A percentile compares a stretch with the other conserved stretches of the same genome.
These are phyloP conservation scores for Nectriaceae sp. DNA, from an alignment of 2,329 filamentous ascomycete species.

Conservation along the genomic window DNA sequence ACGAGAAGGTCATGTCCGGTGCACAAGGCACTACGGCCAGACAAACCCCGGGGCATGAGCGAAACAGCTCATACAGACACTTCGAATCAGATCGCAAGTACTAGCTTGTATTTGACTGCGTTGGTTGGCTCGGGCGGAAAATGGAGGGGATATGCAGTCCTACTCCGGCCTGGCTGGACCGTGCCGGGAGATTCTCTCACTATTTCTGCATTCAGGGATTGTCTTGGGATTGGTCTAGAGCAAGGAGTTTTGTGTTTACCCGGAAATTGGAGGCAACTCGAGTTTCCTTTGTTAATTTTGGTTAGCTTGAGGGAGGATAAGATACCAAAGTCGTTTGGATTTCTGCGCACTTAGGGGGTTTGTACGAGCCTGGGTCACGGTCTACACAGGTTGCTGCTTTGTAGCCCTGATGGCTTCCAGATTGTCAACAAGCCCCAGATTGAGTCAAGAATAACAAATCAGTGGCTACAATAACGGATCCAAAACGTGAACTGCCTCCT, in stretches of 20 bases:
- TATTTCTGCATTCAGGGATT: constrained; percentile 23
- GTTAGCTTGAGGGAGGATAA: constrained; percentile 4
- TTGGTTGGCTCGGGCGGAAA: constrained; percentile 13
- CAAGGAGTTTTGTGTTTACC: constrained; percentile 13
- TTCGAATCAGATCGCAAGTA: constrained; percentile 24
- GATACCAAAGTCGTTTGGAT: constrained; percentile 3
- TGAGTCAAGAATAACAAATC: constrained; percentile 18
- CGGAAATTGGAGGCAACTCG: constrained; percentile 21
- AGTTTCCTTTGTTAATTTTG: constrained; percentile 17
- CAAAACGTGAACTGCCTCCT: neutral
- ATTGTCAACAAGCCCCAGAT: constrained; percentile 21
- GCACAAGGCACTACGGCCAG: constrained; percentile 23
- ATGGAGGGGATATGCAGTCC: constrained; percentile 13
- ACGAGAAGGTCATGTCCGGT: constrained; percentile 33
- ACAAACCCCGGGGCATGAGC: constrained; percentile 32
- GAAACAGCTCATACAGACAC: constrained; percentile 38
- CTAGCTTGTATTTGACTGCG: neutral
- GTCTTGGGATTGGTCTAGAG: constrained; percentile 3
- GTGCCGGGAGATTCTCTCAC: constrained; percentile 24
- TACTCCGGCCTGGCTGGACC: constrained; percentile 30
- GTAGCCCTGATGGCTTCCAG: constrained; percentile 24
- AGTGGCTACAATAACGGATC: constrained; percentile 6
- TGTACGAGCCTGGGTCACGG: constrained; percentile 8
- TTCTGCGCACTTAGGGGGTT: too few relatives aligned
- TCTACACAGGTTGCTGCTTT: constrained; percentile 9